Conservation (phyloP, 2,329 filamentous ascomycete genomes). For the Cryphonectria parasitica region DNA sequence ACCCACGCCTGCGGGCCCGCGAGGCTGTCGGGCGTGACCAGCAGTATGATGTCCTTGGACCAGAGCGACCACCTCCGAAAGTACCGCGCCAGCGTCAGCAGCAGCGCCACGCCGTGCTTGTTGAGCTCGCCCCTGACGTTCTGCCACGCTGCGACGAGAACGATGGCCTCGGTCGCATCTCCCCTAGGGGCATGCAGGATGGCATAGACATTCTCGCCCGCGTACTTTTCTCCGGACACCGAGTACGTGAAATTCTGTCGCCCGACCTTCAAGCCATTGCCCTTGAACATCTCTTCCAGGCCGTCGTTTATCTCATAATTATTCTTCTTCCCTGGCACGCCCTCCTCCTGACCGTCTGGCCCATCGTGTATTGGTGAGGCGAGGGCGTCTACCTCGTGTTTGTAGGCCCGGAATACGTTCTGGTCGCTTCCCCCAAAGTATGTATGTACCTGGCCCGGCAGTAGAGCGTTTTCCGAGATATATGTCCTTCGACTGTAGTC, state of each 20-base stretch:
- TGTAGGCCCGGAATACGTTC: conserved; percentile 88
- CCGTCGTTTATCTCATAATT: conserved; percentile 64
- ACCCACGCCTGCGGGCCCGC: conserved; percentile 96
- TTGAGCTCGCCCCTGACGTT: conserved; percentile 82
- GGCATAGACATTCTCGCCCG: conserved; percentile 90
- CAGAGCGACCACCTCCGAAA: conserved; percentile 98
- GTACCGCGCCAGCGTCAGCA: conserved; percentile 86
- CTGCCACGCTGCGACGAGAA: conserved; percentile 86
- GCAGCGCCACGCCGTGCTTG: conserved; percentile 82
- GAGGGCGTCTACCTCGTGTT: conserved; percentile 75
- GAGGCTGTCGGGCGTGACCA: conserved; percentile 86
- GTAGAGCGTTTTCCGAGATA: conserved; percentile 94
- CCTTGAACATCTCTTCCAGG: conserved; percentile 74
- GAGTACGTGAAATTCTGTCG: conserved; percentile 87
- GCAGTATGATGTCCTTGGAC: conserved; percentile 97
- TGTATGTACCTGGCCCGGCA: conserved; percentile 95
- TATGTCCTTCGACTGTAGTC: conserved; percentile 92
- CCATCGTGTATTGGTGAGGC: conserved; percentile 43
- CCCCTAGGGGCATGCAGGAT: conserved; percentile 91
- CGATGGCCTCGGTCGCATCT: conserved; percentile 96
- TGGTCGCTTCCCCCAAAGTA: conserved; percentile 98
- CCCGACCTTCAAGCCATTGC: conserved; percentile 83
- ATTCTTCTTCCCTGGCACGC: background rate
- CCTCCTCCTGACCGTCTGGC: conserved; percentile 43
- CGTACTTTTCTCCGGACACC: conserved; percentile 72